Evolutionary conservation across 139 green algal genomes (phyloP).

Genomic region (Tetratostichococcus sp.): DNA sequence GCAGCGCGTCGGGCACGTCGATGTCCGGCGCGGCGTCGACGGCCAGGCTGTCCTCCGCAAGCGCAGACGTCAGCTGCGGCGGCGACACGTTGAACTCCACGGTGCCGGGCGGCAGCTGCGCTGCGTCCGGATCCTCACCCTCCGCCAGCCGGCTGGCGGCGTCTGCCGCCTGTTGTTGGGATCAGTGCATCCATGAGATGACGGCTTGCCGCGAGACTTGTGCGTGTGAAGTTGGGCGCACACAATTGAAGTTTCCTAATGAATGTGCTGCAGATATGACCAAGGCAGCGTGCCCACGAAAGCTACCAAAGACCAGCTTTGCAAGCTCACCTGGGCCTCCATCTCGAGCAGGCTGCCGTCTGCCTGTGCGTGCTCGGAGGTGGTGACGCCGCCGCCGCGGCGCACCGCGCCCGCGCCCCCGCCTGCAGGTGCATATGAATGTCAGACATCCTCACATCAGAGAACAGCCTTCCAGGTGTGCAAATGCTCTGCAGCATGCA

Average conservation of each 20-base stretch:
- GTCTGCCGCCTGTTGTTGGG: constrained; percentile 6
- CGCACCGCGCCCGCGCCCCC: constrained; percentile 27
- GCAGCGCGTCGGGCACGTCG: constrained; percentile 72
- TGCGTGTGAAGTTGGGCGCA: too few relatives aligned
- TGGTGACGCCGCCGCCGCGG: constrained; percentile 56
- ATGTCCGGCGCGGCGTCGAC: constrained; percentile 66
- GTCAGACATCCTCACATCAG: too few relatives aligned
- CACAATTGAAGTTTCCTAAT: too few relatives aligned
- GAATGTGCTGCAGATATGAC: too few relatives aligned
- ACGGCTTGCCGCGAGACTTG: too few relatives aligned
- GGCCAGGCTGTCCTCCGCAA: constrained; percentile 47
- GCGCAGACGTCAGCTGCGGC: constrained; percentile 61
- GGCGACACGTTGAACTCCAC: constrained; percentile 71
- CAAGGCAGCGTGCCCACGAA: too few relatives aligned
- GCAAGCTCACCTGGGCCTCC: not conserved
- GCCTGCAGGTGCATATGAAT: constrained; percentile 7
- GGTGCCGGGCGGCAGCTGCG: constrained; percentile 43
- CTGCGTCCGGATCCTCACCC: constrained; percentile 15
- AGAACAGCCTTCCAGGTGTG: constrained; percentile 4
- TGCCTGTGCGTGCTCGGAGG: constrained; percentile 69
- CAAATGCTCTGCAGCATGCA: not conserved
- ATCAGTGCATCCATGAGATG: too few relatives aligned
- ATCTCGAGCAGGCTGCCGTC: constrained; percentile 8
- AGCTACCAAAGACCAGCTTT: too few relatives aligned
- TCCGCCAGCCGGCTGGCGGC: constrained; percentile 6